phyloP scores from a whole-genome alignment of 2,329 filamentous ascomycete species.

The Didymella exigua region DNA sequence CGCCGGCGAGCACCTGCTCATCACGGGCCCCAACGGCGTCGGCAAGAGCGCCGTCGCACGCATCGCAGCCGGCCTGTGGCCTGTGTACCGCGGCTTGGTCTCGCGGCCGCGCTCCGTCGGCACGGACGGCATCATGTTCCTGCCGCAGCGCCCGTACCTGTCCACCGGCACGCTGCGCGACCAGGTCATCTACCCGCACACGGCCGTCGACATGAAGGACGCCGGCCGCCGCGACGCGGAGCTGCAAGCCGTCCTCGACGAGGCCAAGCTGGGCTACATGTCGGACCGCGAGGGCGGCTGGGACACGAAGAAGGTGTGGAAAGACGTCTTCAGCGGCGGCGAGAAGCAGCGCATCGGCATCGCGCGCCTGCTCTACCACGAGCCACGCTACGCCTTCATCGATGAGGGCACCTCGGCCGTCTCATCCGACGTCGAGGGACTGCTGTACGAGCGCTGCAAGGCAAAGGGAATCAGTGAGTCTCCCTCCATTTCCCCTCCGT shows the following conservation, averaged over 20 bases:
- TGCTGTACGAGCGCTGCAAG: conserved; percentile 92
- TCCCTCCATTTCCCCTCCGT: too few relatives aligned
- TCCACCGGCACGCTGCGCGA: conserved; percentile 91
- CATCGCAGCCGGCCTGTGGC: conserved; percentile 91
- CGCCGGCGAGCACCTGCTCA: conserved; percentile 88
- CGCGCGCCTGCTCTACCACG: conserved; percentile 88
- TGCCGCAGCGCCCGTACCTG: conserved; percentile 91
- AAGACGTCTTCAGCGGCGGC: conserved; percentile 93
- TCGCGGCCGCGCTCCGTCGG: conserved; percentile 81
- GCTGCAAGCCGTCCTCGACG: conserved; percentile 77
- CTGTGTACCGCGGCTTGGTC: conserved; percentile 90
- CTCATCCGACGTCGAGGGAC: conserved; percentile 88
- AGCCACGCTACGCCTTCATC: conserved; percentile 90
- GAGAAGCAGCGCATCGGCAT: conserved; percentile 97
- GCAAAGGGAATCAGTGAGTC: conserved; percentile 87
- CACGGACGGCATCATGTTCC: conserved; percentile 95
- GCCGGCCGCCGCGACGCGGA: conserved; percentile 78
- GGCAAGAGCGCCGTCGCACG: conserved; percentile 90
- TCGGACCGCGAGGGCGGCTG: conserved; percentile 92
- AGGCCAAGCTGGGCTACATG: conserved; percentile 85
- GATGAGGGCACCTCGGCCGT: conserved; percentile 97
- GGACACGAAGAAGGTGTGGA: conserved; percentile 98
- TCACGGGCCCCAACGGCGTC: conserved; percentile 92
- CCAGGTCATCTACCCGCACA: conserved; percentile 97
- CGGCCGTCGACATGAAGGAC: conserved; percentile 89